A percentile compares a stretch with the other conserved stretches of the same genome.
phyloP scores from a whole-genome alignment of 257 asterid species.

The Solanum okadae region DNA sequence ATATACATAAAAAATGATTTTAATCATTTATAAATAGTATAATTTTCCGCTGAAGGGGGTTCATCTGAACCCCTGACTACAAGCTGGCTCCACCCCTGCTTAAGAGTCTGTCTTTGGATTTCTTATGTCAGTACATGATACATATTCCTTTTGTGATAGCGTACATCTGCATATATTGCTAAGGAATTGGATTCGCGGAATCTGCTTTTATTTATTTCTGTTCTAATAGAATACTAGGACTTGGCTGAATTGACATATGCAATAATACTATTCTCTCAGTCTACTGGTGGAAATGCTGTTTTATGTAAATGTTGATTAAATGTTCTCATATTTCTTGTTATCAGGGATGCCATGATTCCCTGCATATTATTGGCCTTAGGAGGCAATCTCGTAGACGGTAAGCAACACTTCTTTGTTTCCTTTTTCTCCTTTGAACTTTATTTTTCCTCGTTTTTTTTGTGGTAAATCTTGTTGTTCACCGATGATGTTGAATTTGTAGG shows the following conservation, averaged over 20 bases:
- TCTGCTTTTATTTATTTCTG: not conserved
- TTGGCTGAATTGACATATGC: not conserved
- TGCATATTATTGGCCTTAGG: conserved; percentile 96
- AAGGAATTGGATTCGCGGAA: not conserved
- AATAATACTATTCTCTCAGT: not conserved
- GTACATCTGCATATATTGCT: not conserved
- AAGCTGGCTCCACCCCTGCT: not conserved
- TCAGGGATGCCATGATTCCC: conserved; percentile 98
- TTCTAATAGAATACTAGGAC: not conserved
- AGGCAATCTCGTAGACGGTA: conserved; percentile 95
- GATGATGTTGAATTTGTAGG: not conserved
- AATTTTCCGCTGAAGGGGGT: not conserved
- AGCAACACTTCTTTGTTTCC: not conserved
- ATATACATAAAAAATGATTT: no score
- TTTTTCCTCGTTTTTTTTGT: not conserved
- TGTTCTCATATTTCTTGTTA: not conserved
- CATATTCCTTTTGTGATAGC: not conserved
- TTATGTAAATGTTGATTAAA: not conserved
- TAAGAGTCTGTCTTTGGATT: not conserved
- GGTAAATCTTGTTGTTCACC: not conserved
- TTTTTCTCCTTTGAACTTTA: not conserved
- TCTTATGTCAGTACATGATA: not conserved
- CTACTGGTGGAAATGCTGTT: not conserved
- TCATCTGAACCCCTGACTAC: not conserved
- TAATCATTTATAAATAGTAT: no score